Conservation (phyloP, 768 basidiomycete species). For the Suillus brevipes region DNA sequence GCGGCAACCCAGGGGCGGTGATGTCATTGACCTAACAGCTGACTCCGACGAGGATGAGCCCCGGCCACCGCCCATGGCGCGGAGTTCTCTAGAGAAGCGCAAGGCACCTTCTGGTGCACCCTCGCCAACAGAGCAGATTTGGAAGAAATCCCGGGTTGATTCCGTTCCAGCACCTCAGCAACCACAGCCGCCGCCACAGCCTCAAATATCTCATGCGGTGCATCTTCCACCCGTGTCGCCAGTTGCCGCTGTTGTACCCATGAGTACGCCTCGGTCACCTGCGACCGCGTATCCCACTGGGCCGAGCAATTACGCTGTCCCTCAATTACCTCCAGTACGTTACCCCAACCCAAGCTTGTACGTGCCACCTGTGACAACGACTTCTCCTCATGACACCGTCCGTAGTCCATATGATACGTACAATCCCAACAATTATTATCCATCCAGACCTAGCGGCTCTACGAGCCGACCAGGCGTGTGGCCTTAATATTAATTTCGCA, state of each 20-base stretch:
- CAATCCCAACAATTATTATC: constrained; percentile 21
- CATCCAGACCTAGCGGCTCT: constrained; percentile 21
- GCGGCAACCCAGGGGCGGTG: constrained; percentile 38
- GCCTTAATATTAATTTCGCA: constrained; percentile 26
- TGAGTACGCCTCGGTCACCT: constrained; percentile 7
- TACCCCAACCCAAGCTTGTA: constrained; percentile 20
- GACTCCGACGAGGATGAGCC: constrained; percentile 74
- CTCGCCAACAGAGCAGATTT: constrained; percentile 64
- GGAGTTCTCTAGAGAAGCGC: constrained; percentile 51
- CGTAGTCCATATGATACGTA: constrained; percentile 28
- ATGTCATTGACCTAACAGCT: constrained; percentile 83
- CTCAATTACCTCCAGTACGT: constrained; percentile 31
- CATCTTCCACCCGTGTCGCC: constrained; percentile 30
- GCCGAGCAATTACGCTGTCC: constrained; percentile 20
- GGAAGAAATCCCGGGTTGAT: constrained; percentile 65
- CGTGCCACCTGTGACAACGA: constrained; percentile 10
- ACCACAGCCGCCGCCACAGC: constrained; percentile 5
- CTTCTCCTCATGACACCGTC: constrained; percentile 20
- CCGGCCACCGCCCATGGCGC: constrained; percentile 17
- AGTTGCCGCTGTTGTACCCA: constrained; percentile 3
- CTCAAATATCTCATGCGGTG: constrained; percentile 5
- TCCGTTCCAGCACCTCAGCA: constrained; percentile 14
- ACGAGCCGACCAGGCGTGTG: constrained; percentile 26
- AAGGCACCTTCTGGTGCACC: constrained; percentile 52
- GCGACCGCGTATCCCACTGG: constrained; percentile 18